phyloP scores from a whole-genome alignment of 441 rosid species.

The Biscutella laevigata region DNA sequence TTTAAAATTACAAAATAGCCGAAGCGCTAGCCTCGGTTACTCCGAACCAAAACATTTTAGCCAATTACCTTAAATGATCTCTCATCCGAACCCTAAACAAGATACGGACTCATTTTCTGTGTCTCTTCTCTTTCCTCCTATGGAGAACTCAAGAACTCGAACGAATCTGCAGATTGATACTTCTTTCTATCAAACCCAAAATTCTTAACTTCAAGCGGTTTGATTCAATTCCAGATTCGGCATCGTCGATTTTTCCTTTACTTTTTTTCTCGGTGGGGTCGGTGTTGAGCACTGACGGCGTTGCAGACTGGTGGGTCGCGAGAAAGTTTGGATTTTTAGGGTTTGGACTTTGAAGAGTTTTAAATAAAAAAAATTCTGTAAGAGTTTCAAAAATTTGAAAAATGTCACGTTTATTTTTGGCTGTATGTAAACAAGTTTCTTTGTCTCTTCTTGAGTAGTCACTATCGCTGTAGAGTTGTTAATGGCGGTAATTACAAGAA shows the following conservation, averaged over 20 bases:
- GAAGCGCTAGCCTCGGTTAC: slow-evolving; percentile 28
- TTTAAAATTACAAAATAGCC: slow-evolving; percentile 22
- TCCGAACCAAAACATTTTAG: slow-evolving; percentile 19
- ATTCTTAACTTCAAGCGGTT: slow-evolving; percentile 9
- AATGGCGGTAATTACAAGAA: slow-evolving; percentile 15
- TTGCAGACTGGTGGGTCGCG: slow-evolving; percentile 18
- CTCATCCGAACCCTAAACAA: slow-evolving; percentile 14
- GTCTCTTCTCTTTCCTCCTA: slow-evolving; percentile 18
- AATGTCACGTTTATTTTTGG: slow-evolving; percentile 13
- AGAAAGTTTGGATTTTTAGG: slow-evolving; percentile 13
- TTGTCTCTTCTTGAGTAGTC: slow-evolving; percentile 15
- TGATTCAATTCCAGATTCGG: no score
- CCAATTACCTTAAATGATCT: not conserved
- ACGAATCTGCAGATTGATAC: slow-evolving; percentile 3
- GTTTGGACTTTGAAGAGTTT: slow-evolving; percentile 17
- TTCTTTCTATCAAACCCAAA: not conserved
- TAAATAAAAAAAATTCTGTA: not conserved
- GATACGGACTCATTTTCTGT: slow-evolving; percentile 1
- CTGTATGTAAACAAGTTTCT: slow-evolving; percentile 20
- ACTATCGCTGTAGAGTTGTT: slow-evolving; percentile 6
- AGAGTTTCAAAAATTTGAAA: slow-evolving; percentile 4
- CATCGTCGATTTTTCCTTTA: no score
- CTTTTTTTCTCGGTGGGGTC: no score
- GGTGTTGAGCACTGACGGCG: no score
- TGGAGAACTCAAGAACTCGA: not conserved